These are phyloP conservation scores for Urostyla sp. DNA, from an alignment of 73 alveolate genomes.

Conservation along the genomic window DNA sequence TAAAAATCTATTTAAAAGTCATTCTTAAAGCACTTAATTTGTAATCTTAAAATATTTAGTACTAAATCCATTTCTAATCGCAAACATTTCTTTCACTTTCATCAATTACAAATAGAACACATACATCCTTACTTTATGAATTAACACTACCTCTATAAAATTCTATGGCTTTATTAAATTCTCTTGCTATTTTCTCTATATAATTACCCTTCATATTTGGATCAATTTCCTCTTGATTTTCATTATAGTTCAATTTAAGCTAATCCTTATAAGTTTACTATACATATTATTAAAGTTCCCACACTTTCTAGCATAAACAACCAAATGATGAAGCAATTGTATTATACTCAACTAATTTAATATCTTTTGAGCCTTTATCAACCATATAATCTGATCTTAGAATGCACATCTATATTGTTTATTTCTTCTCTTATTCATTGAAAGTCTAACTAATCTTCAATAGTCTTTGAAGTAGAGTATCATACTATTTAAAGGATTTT, in stretches of 20 bases:
- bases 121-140: background rate
- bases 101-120: conserved; percentile 80
- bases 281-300: conserved; percentile 49
- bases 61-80: conserved; percentile 81
- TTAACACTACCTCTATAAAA: background rate
- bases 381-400: conserved; percentile 93
- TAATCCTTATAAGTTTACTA: conserved; percentile 21
- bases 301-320: conserved; percentile 53
- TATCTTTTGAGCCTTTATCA: conserved; percentile 55
- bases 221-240: background rate
- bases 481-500: conserved; percentile 46
- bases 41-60: conserved; percentile 70
- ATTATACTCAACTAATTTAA: conserved; percentile 73
- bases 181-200: background rate
- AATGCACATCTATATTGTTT: conserved; percentile 77
- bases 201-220: background rate
- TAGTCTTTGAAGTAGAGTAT: conserved; percentile 61
- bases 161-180: conserved; percentile 6
- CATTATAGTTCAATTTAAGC: conserved; percentile 1
- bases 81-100: conserved; percentile 85
- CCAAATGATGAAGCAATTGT: conserved; percentile 79
- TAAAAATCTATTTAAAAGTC: conserved; percentile 75
- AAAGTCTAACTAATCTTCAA: conserved; percentile 51
- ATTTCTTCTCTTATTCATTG: conserved; percentile 57
- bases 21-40: conserved; percentile 66